Base-by-base conservation (phyloP, 805 yeast genomes). In the Pichia paraexigua region DNA sequence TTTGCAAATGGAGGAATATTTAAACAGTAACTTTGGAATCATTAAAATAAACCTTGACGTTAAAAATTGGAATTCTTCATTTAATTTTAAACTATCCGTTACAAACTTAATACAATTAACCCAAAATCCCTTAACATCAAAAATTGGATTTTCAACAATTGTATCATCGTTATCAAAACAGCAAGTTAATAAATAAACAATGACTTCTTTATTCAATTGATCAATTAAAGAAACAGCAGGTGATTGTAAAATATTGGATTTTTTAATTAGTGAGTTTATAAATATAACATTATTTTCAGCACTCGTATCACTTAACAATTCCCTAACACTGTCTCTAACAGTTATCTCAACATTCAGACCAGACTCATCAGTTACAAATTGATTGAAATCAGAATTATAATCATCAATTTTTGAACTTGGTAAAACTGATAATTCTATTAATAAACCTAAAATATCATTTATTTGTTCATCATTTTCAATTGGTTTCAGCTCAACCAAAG, bases 311-410 rank as follows among this genome's bases (percentile, higher is more conserved):
- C 77, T 66, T 6, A 87, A 56, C 35, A 79, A 75, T 28, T 83
- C 88, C 27, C 72, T 71, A 1, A 83, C 69, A 0, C 85, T 75
- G 46, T 82, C 85, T 49, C 98, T 76, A 1, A 83, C 76, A 2
- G 76, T 65, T 11, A 67, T 66, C 6, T 76, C 78, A 0, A 82
- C 69, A 0, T 83, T 69, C 32, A 90, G 72, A 1, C 89, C 96
- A 2, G 87, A 74, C 51, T 87, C 90, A 37, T 80, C 84, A 2
- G 90, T 78, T 7, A 88, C 86, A 63, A 80, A 89, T 3, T 65
- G 67, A 60, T 90, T 88, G 60, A 81, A 77, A 61, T 90, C 91
- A 2, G 69, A 71, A 4, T 66, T 63, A 74, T 83, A 87, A 5
- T 74, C 75, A 37, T 72, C 76, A 30, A 69, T 64, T 0, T 70